A percentile compares a stretch with the other conserved stretches of the same genome.
These are phyloP conservation scores for Clonostachys solani DNA, from an alignment of 2,329 filamentous ascomycete genomes.

Conservation along the genomic window DNA sequence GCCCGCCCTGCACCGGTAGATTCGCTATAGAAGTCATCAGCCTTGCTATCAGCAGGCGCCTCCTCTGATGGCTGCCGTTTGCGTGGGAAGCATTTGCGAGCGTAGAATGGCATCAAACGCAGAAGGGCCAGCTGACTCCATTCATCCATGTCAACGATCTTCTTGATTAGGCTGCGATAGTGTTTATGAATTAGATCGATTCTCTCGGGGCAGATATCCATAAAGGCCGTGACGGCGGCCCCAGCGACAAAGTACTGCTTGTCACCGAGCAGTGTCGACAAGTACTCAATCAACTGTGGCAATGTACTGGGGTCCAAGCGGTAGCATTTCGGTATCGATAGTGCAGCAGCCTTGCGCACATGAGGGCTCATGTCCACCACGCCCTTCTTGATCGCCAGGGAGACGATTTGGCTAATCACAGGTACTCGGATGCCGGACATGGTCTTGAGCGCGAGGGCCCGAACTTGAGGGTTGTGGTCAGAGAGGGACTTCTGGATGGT, in stretches of 20 bases:
- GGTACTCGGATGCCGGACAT: constrained; percentile 98
- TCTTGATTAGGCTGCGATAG: constrained; percentile 79
- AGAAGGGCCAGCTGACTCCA: constrained; percentile 90
- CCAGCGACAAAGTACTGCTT: constrained; percentile 96
- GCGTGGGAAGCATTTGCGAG: constrained; percentile 80
- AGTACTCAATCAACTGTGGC: constrained; percentile 79
- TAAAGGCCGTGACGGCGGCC: constrained; percentile 82
- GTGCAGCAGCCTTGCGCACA: constrained; percentile 86
- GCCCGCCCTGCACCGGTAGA: constrained; percentile 35
- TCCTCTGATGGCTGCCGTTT: constrained; percentile 50
- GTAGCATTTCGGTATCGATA: constrained; percentile 96
- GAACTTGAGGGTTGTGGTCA: constrained; percentile 84
- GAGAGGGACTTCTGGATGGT: constrained; percentile 97
- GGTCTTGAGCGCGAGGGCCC: constrained; percentile 87
- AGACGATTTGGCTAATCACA: constrained; percentile 96
- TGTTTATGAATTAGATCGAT: constrained; percentile 88
- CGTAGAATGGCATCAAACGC: constrained; percentile 77
- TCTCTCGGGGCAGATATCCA: constrained; percentile 83
- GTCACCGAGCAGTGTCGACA: constrained; percentile 76
- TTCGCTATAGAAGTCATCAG: constrained; percentile 81
- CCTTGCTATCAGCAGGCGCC: constrained; percentile 27
- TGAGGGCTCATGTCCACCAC: constrained; percentile 90
- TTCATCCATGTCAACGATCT: constrained; percentile 98
- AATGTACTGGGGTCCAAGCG: constrained; percentile 80
- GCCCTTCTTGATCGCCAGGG: constrained; percentile 91